Evolutionary conservation across 2,329 filamentous ascomycete species (phyloP).

Genomic region (Alternaria triticimaculans): DNA sequence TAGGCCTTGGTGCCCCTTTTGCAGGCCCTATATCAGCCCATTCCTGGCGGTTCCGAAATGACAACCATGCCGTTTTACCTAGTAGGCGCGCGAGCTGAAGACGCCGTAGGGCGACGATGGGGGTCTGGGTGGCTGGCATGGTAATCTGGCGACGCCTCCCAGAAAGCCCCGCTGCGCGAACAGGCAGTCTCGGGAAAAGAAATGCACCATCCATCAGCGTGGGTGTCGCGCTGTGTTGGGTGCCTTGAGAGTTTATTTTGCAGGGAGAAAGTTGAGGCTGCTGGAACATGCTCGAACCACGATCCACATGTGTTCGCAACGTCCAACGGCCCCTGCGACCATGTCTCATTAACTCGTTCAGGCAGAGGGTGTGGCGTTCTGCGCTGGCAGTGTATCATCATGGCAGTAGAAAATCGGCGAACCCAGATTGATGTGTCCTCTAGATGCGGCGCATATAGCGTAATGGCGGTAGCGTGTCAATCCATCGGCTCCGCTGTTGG

Average conservation of each 20-base stretch:
- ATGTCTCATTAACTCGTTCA: background rate
- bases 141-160: constrained; percentile 12
- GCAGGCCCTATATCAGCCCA: constrained; percentile 1
- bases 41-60: constrained; percentile 9
- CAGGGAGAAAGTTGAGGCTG: background rate
- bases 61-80: background rate
- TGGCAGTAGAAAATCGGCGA: constrained; percentile 1
- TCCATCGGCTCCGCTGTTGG: constrained; percentile 26
- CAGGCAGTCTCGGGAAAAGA: constrained; percentile 8
- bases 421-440: constrained; percentile 22
- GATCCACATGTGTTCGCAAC: background rate
- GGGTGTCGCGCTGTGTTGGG: background rate
- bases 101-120: constrained; percentile 24
- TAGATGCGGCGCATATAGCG: constrained; percentile 24
- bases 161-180: constrained; percentile 23
- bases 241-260: background rate
- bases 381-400: background rate
- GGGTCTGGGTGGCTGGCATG: constrained; percentile 20
- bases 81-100: constrained; percentile 18
- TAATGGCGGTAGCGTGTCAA: constrained; percentile 15
- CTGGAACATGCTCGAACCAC: background rate
- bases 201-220: background rate
- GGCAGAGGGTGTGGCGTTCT: background rate
- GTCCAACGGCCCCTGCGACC: background rate
- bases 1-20: constrained; percentile 13